Base-by-base conservation (phyloP, 2,329 filamentous ascomycete genomes). In the Trematosphaeria pertusa region DNA sequence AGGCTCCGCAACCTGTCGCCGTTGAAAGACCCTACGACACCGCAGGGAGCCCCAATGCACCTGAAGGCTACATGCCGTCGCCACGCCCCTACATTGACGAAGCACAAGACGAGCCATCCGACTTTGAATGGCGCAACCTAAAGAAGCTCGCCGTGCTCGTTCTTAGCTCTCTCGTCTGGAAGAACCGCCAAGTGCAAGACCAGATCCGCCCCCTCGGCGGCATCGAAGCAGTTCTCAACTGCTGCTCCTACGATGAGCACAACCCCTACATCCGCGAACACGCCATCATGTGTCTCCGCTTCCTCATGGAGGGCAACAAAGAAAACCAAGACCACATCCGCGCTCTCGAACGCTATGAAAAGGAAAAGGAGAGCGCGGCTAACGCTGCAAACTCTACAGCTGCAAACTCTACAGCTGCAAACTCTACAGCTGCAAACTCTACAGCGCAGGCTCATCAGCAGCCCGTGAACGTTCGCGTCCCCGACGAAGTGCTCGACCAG, bases 141-240 rank as follows among this genome's bases (percentile, higher is more conserved):
- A 97, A 97, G 75, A 94, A 91, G 37, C 86, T 96, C 48, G 91
- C 95, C 32, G 88, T 97, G 10, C 87, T 94, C 39, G 94, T 97
- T 26, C 83, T 97, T 9, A 92, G 90, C 0, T 91, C 88, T 0
- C 82, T 97, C 0, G 86, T 97, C 3, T 95, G 94, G 79, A 94
- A 94, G 37, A 90, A 88, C 59, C 82, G 87, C 1, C 82, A 85
- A 7, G 92, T 97, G 0, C 93, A 97, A 72, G 85, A 88, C 60
- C 93, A 97, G 69, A 89, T 97, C 52, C 84, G 95, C 34, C 82
- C 86, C 37, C 84, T 93, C 61, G 89, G 91, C 55, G 93, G 93
- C 32, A 88, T 97, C 33, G 89, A 96, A 58, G 87, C 89, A 0
- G 81, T 97, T 15, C 82, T 97, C 12, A 91, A 91, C 64, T 96